Percentiles rank a stretch among this genome's conserved stretches.
phyloP scores from a whole-genome alignment of 23 red algal species.

The Gracilaria caudata region DNA sequence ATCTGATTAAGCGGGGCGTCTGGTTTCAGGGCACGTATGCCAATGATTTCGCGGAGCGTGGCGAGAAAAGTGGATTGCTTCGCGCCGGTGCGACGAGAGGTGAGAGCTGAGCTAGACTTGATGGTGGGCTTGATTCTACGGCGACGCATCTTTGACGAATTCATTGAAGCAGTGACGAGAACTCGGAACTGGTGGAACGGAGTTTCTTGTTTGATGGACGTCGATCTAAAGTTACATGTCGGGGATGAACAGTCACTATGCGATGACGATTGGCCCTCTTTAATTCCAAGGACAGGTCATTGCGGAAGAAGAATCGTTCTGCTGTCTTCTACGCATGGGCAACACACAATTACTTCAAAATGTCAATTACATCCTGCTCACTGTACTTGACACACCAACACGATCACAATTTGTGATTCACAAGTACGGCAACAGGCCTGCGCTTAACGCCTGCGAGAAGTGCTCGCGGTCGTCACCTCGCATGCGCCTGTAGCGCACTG shows the following conservation, averaged over 20 bases:
- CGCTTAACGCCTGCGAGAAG: not conserved
- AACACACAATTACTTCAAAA: not conserved
- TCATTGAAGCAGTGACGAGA: not conserved
- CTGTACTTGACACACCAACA: not conserved
- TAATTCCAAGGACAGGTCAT: not conserved
- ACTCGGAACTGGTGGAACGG: too few species aligned
- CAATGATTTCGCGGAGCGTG: slow-evolving; percentile 7
- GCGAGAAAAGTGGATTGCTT: not conserved
- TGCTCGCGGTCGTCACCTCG: not conserved
- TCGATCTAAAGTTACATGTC: not conserved
- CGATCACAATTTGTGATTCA: too few species aligned
- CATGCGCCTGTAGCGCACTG: not conserved
- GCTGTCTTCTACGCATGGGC: not conserved
- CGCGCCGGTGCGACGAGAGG: not conserved
- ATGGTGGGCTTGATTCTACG: not conserved
- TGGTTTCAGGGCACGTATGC: slow-evolving; percentile 24
- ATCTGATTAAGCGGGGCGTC: slow-evolving; percentile 12
- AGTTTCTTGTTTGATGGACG: not conserved
- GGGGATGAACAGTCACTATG: not conserved
- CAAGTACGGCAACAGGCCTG: slow-evolving; percentile 6
- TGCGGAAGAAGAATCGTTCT: slow-evolving; percentile 5
- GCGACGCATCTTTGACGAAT: not conserved
- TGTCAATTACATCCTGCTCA: not conserved
- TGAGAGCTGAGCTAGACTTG: not conserved
- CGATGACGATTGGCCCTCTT: not conserved